Conservation (phyloP, 768 basidiomycete species). For the Auricularia cornea region DNA sequence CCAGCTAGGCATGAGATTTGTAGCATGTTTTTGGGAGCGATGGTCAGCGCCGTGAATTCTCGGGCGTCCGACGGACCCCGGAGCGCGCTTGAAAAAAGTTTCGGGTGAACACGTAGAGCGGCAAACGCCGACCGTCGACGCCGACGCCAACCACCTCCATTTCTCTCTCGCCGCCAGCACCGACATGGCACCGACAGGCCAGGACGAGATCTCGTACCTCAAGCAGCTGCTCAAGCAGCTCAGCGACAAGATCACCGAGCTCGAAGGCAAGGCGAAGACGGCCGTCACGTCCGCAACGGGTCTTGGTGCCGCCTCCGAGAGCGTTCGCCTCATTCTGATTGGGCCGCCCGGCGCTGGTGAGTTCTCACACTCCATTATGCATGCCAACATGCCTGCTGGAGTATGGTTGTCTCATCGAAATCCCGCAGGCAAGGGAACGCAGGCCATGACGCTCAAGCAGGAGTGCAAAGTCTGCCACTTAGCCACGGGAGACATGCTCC, state of each 20-base stretch:
- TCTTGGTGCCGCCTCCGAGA: slow-evolving; percentile 35
- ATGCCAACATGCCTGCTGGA: too few relatives aligned
- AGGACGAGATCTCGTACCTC: slow-evolving; percentile 85
- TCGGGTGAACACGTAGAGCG: too few relatives aligned
- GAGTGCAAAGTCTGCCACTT: slow-evolving; percentile 96
- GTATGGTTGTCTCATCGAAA: not conserved
- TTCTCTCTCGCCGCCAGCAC: not conserved
- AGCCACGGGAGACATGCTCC: slow-evolving; percentile 97
- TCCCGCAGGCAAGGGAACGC: slow-evolving; percentile 87
- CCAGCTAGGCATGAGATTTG: too few relatives aligned
- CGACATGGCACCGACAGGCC: slow-evolving; percentile 9
- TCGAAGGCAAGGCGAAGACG: slow-evolving; percentile 64
- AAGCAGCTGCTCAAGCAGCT: slow-evolving; percentile 87
- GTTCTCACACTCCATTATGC: too few relatives aligned
- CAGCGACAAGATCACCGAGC: slow-evolving; percentile 73
- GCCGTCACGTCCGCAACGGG: slow-evolving; percentile 22
- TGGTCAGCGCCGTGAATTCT: too few relatives aligned
- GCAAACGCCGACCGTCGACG: not conserved
- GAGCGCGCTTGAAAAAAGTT: too few relatives aligned
- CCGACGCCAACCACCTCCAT: not conserved
- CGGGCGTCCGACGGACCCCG: too few relatives aligned
- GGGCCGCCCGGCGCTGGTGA: slow-evolving; percentile 96
- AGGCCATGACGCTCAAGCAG: slow-evolving; percentile 87
- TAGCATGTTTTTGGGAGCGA: too few relatives aligned
- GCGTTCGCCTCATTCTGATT: slow-evolving; percentile 81